A percentile compares a stretch with the other conserved stretches of the same genome.
phyloP scores from a whole-genome alignment of 345 rosid genomes.

The Murraya paniculata region DNA sequence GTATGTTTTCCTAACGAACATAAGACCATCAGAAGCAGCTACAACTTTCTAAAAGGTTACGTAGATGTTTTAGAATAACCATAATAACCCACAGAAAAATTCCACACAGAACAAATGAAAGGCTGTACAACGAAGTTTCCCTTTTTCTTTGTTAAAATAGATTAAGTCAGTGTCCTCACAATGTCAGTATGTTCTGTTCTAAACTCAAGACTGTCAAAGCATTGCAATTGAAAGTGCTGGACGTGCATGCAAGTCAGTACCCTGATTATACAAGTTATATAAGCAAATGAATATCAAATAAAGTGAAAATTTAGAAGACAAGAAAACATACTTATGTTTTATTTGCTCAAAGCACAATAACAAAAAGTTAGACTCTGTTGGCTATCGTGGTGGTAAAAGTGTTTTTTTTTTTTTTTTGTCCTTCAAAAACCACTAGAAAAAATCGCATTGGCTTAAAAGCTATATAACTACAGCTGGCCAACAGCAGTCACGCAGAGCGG shows the following conservation, averaged over 20 bases:
- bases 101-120: too few relatives aligned
- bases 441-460: too few relatives aligned
- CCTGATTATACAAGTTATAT: neutral
- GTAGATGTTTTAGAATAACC: neutral
- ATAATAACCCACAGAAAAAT: too few relatives aligned
- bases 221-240: neutral
- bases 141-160: neutral
- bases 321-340: neutral
- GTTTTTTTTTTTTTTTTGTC: too few relatives aligned
- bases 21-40: neutral
- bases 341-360: neutral
- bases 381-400: too few relatives aligned
- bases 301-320: neutral
- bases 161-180: neutral
- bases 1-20: neutral
- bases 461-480: too few relatives aligned
- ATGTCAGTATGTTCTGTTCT: neutral
- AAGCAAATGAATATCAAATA: neutral
- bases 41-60: neutral
- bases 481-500: neutral
- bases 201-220: neutral
- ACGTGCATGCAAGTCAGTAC: neutral
- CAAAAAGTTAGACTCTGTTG: neutral
- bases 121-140: neutral
- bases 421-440: too few relatives aligned